Percentiles rank a stretch among this genome's conserved stretches.
Conservation (phyloP, 768 basidiomycete species). For the Cytidiella melzeri region DNA sequence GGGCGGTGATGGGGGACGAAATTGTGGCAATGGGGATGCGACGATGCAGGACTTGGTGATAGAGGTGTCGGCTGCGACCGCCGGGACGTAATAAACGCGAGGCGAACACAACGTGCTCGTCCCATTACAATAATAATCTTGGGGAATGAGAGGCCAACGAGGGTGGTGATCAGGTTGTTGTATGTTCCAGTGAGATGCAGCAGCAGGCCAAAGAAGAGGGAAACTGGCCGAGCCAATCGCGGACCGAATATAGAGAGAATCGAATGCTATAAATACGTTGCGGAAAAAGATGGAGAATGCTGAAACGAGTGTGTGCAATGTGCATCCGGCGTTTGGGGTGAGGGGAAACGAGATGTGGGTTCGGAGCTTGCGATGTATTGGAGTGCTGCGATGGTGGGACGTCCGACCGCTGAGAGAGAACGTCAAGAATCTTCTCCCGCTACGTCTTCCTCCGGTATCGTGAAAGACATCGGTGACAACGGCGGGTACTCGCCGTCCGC, state of each 20-base stretch:
- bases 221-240: too few relatives aligned
- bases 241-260: background rate
- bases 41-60: background rate
- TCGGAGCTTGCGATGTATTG: slow-evolving; percentile 5
- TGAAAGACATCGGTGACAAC: slow-evolving; percentile 73
- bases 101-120: too few relatives aligned
- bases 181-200: too few relatives aligned
- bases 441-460: slow-evolving; percentile 40
- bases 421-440: slow-evolving; percentile 23
- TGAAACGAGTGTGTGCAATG: slow-evolving; percentile 3
- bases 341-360: slow-evolving; percentile 13
- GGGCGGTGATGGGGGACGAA: background rate
- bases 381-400: background rate
- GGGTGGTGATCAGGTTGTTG: too few relatives aligned
- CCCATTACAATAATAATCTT: too few relatives aligned
- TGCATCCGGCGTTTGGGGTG: slow-evolving; percentile 9
- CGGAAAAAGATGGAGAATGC: background rate
- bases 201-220: too few relatives aligned
- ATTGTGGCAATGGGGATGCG: background rate
- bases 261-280: background rate
- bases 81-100: too few relatives aligned
- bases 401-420: background rate
- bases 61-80: background rate
- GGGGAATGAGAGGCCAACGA: too few relatives aligned
- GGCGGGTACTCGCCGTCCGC: slow-evolving; percentile 72